These are phyloP conservation scores for Bacidia rubella DNA, from an alignment of 495 filamentous ascomycete genomes.

Conservation along the genomic window DNA sequence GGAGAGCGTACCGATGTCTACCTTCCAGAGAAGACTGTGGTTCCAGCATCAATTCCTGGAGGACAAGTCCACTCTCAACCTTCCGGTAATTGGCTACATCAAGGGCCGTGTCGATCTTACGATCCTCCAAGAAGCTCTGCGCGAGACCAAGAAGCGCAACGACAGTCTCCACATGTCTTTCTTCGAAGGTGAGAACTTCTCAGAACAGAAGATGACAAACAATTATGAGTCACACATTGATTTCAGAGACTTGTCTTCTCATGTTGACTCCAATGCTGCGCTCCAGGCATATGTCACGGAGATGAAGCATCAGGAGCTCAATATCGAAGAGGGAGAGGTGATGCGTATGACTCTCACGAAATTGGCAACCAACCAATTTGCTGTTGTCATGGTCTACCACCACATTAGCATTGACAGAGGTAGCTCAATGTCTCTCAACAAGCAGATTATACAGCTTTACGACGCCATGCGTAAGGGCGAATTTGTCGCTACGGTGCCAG, in stretches of 20 bases:
- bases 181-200: constrained; percentile 16
- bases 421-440: constrained; percentile 15
- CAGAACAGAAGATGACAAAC: constrained; percentile 15
- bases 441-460: constrained; percentile 18
- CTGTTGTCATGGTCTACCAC: constrained; percentile 25
- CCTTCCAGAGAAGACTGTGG: constrained; percentile 20
- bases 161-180: constrained; percentile 25
- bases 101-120: constrained; percentile 17
- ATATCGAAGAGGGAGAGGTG: constrained; percentile 22
- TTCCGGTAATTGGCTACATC: constrained; percentile 18
- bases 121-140: constrained; percentile 18
- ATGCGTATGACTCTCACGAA: constrained; percentile 16
- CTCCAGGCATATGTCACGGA: constrained; percentile 7
- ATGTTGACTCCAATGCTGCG: constrained; percentile 2
- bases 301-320: constrained; percentile 12
- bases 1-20: constrained; percentile 20
- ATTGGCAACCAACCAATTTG: constrained; percentile 17
- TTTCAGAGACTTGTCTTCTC: constrained; percentile 12
- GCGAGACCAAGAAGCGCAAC: constrained; percentile 18
- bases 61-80: constrained; percentile 26
- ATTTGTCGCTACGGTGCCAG: constrained; percentile 7
- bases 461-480: constrained; percentile 15
- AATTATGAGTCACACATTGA: constrained; percentile 10
- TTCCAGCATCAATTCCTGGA: constrained; percentile 20
- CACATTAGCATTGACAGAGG: constrained; percentile 21